These are phyloP conservation scores for Neonectria neomacrospora DNA, from an alignment of 2,329 filamentous ascomycete genomes.

Conservation along the genomic window DNA sequence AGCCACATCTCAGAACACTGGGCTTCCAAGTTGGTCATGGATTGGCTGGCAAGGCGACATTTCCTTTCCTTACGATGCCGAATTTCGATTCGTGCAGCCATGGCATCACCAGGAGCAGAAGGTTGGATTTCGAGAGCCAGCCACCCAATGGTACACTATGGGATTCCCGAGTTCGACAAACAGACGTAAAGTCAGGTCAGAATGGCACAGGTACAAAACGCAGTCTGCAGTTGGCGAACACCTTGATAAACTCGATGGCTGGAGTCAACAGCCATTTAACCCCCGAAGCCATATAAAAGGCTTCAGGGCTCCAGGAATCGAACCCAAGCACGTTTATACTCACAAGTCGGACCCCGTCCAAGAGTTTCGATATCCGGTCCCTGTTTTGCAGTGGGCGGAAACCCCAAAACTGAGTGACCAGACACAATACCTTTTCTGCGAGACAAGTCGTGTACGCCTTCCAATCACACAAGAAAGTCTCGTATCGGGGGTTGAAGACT, in stretches of 20 bases:
- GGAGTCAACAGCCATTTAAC: background rate
- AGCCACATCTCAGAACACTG: background rate
- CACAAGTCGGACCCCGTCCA: background rate
- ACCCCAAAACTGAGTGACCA: slow-evolving; percentile 20
- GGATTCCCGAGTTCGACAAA: background rate
- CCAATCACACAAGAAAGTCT: background rate
- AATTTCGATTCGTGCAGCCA: slow-evolving; percentile 17
- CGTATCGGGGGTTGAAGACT: background rate
- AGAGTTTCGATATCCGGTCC: slow-evolving; percentile 11
- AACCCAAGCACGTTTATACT: background rate
- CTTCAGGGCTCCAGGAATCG: background rate
- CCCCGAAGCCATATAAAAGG: background rate
- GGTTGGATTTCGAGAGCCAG: slow-evolving; percentile 19
- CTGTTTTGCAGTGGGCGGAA: slow-evolving; percentile 17
- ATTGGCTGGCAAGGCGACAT: slow-evolving; percentile 27
- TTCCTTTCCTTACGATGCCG: slow-evolving; percentile 23
- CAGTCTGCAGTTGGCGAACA: background rate
- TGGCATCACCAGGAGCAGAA: slow-evolving; percentile 28
- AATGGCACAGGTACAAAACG: slow-evolving; percentile 18
- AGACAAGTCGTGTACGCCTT: slow-evolving; percentile 14
- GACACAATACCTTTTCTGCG: slow-evolving; percentile 15
- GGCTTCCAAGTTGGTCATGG: slow-evolving; percentile 31
- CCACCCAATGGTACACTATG: slow-evolving; percentile 20
- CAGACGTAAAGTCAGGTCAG: slow-evolving; percentile 14
- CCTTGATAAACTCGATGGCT: background rate